Conservation (phyloP, 805 yeast species). For the Nakazawaea wyomingensis region DNA sequence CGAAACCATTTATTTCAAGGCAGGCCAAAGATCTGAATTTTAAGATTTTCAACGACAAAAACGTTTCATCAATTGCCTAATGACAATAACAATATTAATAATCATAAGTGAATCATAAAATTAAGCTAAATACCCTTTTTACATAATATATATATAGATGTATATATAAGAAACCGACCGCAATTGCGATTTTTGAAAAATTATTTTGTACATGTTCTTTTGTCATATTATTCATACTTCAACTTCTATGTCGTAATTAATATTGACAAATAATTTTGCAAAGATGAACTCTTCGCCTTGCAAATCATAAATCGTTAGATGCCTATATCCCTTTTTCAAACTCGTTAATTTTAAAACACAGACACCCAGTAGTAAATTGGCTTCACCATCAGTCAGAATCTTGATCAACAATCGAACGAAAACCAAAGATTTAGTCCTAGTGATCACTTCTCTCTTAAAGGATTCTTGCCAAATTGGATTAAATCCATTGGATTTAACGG, state of each 20-base stretch:
- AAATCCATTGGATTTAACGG: conserved; percentile 68
- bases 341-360: conserved; percentile 56
- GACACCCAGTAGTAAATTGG: conserved; percentile 41
- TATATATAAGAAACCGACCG: not conserved
- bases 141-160: too few relatives aligned
- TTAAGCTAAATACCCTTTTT: too few relatives aligned
- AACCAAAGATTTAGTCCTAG: conserved; percentile 39
- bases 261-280: conserved; percentile 43
- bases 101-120: too few relatives aligned
- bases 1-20: conserved; percentile 6
- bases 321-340: conserved; percentile 76
- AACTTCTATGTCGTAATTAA: conserved; percentile 19
- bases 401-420: conserved; percentile 53
- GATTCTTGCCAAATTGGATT: conserved; percentile 77
- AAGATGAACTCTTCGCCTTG: conserved; percentile 71
- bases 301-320: conserved; percentile 67
- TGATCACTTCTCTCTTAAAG: conserved; percentile 35
- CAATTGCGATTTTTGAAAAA: too few relatives aligned
- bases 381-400: conserved; percentile 13
- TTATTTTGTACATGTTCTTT: not conserved
- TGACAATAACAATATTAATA: too few relatives aligned
- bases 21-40: not conserved
- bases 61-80: not conserved
- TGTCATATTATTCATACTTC: too few relatives aligned
- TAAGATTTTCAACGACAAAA: conserved; percentile 3